Evolutionary conservation across 495 filamentous ascomycete genomes (phyloP), one percentile per base, ranked within the genome.

Genomic region (Polyplosphaeria fusca): DNA sequence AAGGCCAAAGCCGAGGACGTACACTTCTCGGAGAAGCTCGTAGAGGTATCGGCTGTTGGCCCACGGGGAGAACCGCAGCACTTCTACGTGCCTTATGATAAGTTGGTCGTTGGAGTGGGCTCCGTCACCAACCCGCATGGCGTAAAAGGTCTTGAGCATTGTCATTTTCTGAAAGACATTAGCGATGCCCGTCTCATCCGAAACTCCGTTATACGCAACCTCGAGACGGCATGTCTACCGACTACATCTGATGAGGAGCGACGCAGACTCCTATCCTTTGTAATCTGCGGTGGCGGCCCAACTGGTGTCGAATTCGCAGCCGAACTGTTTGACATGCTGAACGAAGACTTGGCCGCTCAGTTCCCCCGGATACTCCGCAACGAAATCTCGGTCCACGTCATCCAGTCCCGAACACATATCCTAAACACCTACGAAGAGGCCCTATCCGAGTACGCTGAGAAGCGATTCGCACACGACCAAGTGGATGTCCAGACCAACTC

Each of bases 351-450:
- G 20, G 82, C 84, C 38, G 75, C 79, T 42, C 81, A 84, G 54
- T 99, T 95, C 71, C 94, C 94, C 3, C 82, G 83, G 55, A 85
- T 99, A 46, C 75, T 99, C 23, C 82, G 94, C 39, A 96, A 96
- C 64, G 91, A 99, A 70, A 91, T 97, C 38, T 97, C 94, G 3
- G 91, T 99, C 0, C 94, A 99, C 68, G 77, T 99, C 35, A 94
- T 99, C 52, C 94, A 99, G 64, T 92, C 87, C 65, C 80, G 94
- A 39, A 83, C 81, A 30, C 92, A 99, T 65, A 99, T 99, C 54
- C 75, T 99, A 19, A 99, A 99, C 72, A 99, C 94, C 3, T 99
- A 99, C 67, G 94, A 99, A 63, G 94, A 97, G 71, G 85, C 89
- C 0, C 77, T 99, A 1, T 95, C 90, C 19, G 84, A 83, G 66